Conservation (phyloP, 2,329 filamentous ascomycete genomes). For the Cladosporium sp. region DNA sequence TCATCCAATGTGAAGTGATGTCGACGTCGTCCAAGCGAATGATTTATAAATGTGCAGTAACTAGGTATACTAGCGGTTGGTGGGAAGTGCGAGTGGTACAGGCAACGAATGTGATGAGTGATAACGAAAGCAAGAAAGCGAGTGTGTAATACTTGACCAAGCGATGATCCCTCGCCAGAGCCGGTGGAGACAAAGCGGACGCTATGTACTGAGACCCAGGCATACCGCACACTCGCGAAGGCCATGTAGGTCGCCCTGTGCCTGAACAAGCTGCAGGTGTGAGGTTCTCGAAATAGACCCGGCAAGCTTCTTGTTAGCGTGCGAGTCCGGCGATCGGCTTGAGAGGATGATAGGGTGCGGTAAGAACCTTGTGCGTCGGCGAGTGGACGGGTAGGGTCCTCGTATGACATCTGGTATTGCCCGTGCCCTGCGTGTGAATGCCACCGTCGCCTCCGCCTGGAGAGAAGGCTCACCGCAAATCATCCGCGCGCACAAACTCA, state of each 20-base stretch:
- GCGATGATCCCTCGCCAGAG: conserved; percentile 19
- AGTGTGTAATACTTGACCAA: conserved; percentile 22
- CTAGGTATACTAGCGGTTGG: conserved; percentile 6
- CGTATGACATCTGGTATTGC: conserved; percentile 19
- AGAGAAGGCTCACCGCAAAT: conserved; percentile 17
- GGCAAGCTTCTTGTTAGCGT: conserved; percentile 21
- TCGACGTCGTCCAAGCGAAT: neutral
- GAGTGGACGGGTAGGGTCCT: conserved; percentile 21
- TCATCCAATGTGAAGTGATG: neutral
- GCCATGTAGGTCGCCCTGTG: conserved; percentile 19
- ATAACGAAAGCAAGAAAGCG: conserved; percentile 17
- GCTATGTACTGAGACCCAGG: conserved; percentile 22
- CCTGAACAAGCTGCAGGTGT: conserved; percentile 20
- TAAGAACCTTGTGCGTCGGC: conserved; percentile 18
- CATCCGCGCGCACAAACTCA: conserved; percentile 4
- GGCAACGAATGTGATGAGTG: conserved; percentile 18
- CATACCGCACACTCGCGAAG: conserved; percentile 21
- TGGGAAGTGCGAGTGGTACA: conserved; percentile 7
- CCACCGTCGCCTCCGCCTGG: conserved; percentile 15
- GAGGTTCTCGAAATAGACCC: conserved; percentile 23
- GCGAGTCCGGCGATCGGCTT: conserved; percentile 17
- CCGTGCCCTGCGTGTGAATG: conserved; percentile 21
- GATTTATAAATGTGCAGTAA: neutral
- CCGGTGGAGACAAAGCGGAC: conserved; percentile 21
- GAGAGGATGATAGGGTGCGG: conserved; percentile 20